Percentiles rank a stretch among this genome's conserved stretches.
Evolutionary conservation across 2,329 filamentous ascomycete species (phyloP).

Genomic region (Chrysoporthe austroafricana): DNA sequence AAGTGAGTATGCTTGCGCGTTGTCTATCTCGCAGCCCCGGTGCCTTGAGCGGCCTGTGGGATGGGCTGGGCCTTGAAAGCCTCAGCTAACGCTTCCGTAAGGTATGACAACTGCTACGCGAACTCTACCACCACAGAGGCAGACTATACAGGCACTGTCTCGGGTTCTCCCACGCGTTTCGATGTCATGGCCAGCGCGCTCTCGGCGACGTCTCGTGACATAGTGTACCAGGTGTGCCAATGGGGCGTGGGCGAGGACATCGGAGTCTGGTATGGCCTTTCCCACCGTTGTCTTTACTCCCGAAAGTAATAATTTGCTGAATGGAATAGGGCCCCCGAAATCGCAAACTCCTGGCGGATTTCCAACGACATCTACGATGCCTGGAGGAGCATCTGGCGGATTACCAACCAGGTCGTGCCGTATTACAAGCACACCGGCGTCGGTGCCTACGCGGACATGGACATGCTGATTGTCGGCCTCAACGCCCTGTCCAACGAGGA

Average conservation of each 20-base stretch:
- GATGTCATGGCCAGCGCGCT: conserved; percentile 51
- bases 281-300: neutral
- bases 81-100: conserved; percentile 21
- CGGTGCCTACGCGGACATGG: conserved; percentile 55
- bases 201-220: conserved; percentile 43
- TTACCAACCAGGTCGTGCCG: conserved; percentile 55
- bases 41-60: neutral
- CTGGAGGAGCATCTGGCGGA: conserved; percentile 56
- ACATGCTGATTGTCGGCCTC: conserved; percentile 57
- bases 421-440: conserved; percentile 47
- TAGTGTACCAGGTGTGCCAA: conserved; percentile 56
- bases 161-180: conserved; percentile 47
- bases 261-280: conserved; percentile 44
- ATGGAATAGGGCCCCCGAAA: conserved; percentile 41
- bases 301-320: conserved; percentile 6
- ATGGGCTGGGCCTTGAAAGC: too few relatives aligned
- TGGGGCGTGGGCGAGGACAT: conserved; percentile 56
- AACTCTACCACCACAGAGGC: conserved; percentile 48
- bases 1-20: conserved; percentile 46
- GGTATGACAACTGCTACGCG: conserved; percentile 55
- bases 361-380: conserved; percentile 57
- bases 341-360: conserved; percentile 55
- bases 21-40: too few relatives aligned
- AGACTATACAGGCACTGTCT: conserved; percentile 43
- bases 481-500: conserved; percentile 48